phyloP scores from a whole-genome alignment of 176 grass and related monocot species.

The Zea luxurians region DNA sequence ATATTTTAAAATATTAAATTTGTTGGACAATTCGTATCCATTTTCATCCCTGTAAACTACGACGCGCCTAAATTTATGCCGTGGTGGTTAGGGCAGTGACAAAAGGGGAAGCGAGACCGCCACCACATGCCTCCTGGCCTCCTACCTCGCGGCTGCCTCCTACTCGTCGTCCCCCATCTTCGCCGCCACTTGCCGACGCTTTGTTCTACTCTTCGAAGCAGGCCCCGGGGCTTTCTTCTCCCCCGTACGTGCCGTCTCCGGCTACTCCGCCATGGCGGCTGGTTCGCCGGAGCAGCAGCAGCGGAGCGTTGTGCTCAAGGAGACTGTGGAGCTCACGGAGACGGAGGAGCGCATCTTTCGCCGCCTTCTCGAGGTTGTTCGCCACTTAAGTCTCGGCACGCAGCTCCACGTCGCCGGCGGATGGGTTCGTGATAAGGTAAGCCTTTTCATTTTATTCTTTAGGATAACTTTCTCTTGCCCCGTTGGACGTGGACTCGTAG shows the following conservation, averaged over 20 bases:
- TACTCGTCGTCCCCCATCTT: slow-evolving; percentile 15
- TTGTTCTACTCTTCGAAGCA: not conserved
- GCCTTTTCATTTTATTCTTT: not conserved
- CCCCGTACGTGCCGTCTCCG: slow-evolving; percentile 20
- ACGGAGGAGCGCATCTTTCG: slow-evolving; percentile 72
- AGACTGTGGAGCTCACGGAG: slow-evolving; percentile 64
- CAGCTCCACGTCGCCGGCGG: slow-evolving; percentile 59
- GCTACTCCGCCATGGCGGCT: slow-evolving; percentile 14
- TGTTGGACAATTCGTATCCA: too few species aligned
- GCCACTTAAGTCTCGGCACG: slow-evolving; percentile 60
- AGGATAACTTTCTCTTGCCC: too few species aligned
- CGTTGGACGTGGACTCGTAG: too few species aligned
- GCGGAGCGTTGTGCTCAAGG: slow-evolving; percentile 43
- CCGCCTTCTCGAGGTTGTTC: slow-evolving; percentile 66
- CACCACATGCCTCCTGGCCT: slow-evolving; percentile 39
- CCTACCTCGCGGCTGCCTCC: slow-evolving; percentile 14
- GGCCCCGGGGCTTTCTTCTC: not conserved
- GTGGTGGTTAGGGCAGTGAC: too few species aligned
- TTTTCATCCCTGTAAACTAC: too few species aligned
- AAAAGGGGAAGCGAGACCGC: not conserved
- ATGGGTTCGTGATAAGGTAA: slow-evolving; percentile 61
- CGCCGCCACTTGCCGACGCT: not conserved
- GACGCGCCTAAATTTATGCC: too few species aligned
- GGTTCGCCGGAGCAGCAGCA: slow-evolving; percentile 11
- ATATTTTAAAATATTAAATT: too few species aligned